Evolutionary conservation across 257 asterid genomes (phyloP), one percentile per base, ranked within the genome.

Genomic region (Paraleonurus japonicus): DNA sequence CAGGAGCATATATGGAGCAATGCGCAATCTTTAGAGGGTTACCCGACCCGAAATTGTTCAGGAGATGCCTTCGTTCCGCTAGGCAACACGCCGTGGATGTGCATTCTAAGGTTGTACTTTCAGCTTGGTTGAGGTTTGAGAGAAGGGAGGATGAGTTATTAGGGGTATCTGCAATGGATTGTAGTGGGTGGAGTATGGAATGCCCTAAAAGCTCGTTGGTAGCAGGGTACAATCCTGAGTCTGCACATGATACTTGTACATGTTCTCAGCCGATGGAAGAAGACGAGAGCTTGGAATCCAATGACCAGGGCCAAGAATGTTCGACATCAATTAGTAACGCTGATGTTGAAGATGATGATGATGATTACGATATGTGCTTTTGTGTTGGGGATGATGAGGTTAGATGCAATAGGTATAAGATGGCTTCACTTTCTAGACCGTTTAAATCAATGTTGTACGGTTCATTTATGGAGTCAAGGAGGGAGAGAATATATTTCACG

Each of bases 61-160:
- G 96, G 86, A 84, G 86, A 80, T 84, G 94, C 80, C 92, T 94
- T 39, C 77, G 86, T 33, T 86, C 87, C 0, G 98, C 98, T 59
- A 85, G 98, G 86, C 80, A 84, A 61, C 95, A 89, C 22, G 93
- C 96, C 0, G 81, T 87, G 64, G 99, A 95, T 69, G 97, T 92
- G 78, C 99, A 95, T 81, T 83, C 88, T 3, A 95, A 95, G 84
- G 85, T 89, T 76, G 96, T 95, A 1, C 85, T 95, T 7, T 88
- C 98, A 0, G 85, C 98, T n/a, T 94, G 99, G 99, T 73, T 95
- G 83, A 89, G 96, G 82, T 89, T 62, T 63, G 97, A 92, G 75
- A 84, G 98, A 73, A 84, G 96, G 78, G 99, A 95, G 78, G 95
- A 89, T 23, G 98, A 89, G 88, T 77, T 95, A 74, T 71, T 85